These are phyloP conservation scores for Exutisphaerella laricina DNA, from an alignment of 2,329 filamentous ascomycete genomes.

Conservation along the genomic window DNA sequence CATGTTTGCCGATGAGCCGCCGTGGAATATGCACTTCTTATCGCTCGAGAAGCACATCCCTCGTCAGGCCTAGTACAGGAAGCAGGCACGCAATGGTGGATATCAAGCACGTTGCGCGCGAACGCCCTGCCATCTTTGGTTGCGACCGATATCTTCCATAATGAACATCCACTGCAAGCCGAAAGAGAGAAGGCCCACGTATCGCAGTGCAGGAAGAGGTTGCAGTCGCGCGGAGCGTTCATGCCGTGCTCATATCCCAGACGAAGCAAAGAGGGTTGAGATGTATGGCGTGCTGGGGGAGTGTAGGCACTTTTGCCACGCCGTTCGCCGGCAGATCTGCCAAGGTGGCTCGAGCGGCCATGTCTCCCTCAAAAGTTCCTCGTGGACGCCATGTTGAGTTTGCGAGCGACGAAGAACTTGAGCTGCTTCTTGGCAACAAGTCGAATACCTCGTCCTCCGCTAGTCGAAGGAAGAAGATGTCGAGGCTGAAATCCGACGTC, in stretches of 20 bases:
- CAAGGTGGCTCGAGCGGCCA: conserved; percentile 4
- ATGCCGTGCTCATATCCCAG: conserved; percentile 4
- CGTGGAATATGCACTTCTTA: too few relatives aligned
- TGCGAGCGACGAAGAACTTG: not conserved
- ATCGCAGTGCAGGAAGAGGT: not conserved
- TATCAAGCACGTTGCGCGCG: conserved; percentile 11
- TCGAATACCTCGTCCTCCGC: not conserved
- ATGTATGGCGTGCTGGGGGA: conserved; percentile 6
- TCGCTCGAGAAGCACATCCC: not conserved
- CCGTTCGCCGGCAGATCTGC: not conserved
- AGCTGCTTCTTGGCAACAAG: conserved; percentile 1
- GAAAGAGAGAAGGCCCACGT: not conserved
- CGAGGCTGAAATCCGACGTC: not conserved
- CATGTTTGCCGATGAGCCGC: too few relatives aligned
- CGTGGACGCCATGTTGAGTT: not conserved
- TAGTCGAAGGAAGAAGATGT: not conserved
- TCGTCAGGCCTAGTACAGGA: too few relatives aligned
- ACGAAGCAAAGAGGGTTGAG: not conserved
- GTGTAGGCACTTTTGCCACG: too few relatives aligned
- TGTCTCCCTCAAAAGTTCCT: conserved; percentile 2
- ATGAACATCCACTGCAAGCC: not conserved
- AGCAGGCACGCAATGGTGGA: conserved; percentile 13
- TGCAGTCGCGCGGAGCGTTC: not conserved
- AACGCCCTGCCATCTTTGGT: conserved; percentile 1
- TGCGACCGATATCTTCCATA: not conserved